Conservation (phyloP, 2,329 filamentous ascomycete genomes). For the Sporothrix dimorphospora region DNA sequence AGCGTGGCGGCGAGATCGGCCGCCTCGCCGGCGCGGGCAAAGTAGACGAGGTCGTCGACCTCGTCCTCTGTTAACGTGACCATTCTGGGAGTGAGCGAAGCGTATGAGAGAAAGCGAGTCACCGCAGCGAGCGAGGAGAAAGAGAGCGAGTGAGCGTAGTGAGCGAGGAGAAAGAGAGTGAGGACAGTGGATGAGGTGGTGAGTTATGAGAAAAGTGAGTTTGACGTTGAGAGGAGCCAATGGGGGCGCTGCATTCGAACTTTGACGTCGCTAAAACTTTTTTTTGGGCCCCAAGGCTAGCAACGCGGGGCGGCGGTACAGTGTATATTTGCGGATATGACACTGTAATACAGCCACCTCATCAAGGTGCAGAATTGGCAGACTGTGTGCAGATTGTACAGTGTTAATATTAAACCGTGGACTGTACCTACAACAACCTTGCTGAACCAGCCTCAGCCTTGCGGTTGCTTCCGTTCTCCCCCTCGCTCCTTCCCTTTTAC, state of each 20-base stretch:
- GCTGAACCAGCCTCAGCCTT: neutral
- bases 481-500: too few species aligned
- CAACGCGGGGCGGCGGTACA: constrained; percentile 13
- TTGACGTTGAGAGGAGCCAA: constrained; percentile 9
- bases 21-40: constrained; percentile 76
- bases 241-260: constrained; percentile 2
- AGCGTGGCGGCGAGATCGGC: constrained; percentile 66
- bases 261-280: constrained; percentile 16
- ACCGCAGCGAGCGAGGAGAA: constrained; percentile 43
- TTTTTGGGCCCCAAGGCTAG: constrained; percentile 17
- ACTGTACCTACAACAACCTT: too few species aligned
- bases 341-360: neutral
- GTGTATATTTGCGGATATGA: neutral
- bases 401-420: too few species aligned
- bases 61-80: constrained; percentile 69
- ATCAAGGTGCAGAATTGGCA: too few species aligned
- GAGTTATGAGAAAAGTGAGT: neutral
- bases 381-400: neutral
- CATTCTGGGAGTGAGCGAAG: constrained; percentile 37
- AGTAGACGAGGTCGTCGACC: constrained; percentile 90
- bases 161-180: neutral
- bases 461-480: neutral
- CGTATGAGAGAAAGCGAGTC: too few species aligned
- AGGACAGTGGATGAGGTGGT: neutral
- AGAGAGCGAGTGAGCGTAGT: neutral